Base-by-base conservation (phyloP, 495 filamentous ascomycete genomes). In the Trypethelium eluteriae region DNA sequence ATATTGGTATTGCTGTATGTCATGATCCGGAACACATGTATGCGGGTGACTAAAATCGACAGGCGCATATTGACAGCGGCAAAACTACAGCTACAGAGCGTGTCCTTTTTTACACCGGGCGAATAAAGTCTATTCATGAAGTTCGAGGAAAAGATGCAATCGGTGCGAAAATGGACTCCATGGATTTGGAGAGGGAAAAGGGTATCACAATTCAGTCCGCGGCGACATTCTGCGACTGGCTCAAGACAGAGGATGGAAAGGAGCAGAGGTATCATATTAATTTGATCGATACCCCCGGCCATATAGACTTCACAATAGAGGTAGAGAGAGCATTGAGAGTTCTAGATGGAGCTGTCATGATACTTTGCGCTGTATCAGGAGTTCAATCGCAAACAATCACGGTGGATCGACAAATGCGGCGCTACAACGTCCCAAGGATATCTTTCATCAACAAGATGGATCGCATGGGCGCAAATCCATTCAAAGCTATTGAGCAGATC, bases 381-480 rank as follows among this genome's bases (percentile, higher is more conserved):
- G 95, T 99, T 2, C 95, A 99, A 81, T 90, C 86, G 71, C 95
- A 99, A 79, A 99, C 95, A 4, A 96, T 97, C 69, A 99, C 95
- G 1, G 95, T 99, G 62, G 93, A 99, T 76, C 82, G 95, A 67
- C 95, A 99, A 81, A 99, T 99, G 95, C 89, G 89, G 80, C 85
- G 95, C 63, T 99, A 99, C 80, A 96, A 97, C 74, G 86, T 99
- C 63, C 95, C 95, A 41, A 83, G 95, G 68, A 89, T 99, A 71
- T 93, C 88, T 65, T 99, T 99, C 75, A 83, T 99, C 71, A 99
- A 99, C 81, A 99, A 99, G 84, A 99, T 99, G 95, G 95, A 99
- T 73, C 91, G 95, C 66, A 96, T 96, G 87, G 95, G 95, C 62
- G 91, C 95, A 66, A 98, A 99, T 75, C 95, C 95, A 2, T 99